Percentiles rank a stretch among this genome's conserved stretches.
Evolutionary conservation across 192 early-diverging fungal genomes (phyloP).

Genomic region (Diversispora epigaea): DNA sequence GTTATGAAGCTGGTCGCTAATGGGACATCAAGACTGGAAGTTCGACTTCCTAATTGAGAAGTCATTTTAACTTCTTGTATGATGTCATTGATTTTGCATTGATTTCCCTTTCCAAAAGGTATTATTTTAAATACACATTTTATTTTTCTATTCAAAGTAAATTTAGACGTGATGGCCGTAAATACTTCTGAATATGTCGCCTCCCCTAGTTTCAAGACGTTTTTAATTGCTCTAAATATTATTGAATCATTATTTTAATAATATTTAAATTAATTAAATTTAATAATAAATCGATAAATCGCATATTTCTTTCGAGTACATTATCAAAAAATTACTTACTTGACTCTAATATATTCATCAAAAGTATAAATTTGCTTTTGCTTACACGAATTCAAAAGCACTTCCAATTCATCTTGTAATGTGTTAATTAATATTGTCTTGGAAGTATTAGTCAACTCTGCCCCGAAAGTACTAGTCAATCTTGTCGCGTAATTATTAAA

Average conservation of each 20-base stretch:
- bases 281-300: neutral
- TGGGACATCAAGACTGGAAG: slow-evolving; percentile 40
- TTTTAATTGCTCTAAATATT: neutral
- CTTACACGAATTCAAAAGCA: neutral
- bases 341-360: slow-evolving; percentile 18
- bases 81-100: slow-evolving; percentile 53
- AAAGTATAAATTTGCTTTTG: slow-evolving; percentile 11
- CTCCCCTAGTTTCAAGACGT: slow-evolving; percentile 71
- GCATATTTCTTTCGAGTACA: neutral
- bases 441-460: no score
- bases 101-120: slow-evolving; percentile 65
- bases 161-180: slow-evolving; percentile 39
- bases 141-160: slow-evolving; percentile 23
- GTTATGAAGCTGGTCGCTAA: slow-evolving; percentile 42
- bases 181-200: slow-evolving; percentile 87
- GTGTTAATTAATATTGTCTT: neutral
- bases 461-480: no score
- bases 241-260: neutral
- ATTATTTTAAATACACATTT: slow-evolving; percentile 79
- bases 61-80: slow-evolving; percentile 65
- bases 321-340: neutral
- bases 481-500: no score
- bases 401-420: neutral
- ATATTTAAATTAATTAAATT: neutral
- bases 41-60: slow-evolving; percentile 52